phyloP scores from a whole-genome alignment of 768 basidiomycete species.

The Pisolithus marmoratus region DNA sequence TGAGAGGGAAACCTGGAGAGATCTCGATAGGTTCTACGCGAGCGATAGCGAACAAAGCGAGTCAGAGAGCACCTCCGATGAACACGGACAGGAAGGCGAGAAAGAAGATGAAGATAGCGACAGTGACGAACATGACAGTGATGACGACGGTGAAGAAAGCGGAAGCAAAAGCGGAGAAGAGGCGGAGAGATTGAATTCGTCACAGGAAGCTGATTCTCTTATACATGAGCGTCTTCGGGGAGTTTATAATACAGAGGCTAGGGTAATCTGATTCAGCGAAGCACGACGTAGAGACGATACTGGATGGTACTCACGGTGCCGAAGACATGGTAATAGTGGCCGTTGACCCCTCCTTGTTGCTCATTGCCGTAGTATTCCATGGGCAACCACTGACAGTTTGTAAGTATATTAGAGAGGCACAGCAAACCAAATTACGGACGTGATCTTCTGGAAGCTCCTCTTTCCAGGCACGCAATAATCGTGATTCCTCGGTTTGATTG shows the following conservation, averaged over 20 bases:
- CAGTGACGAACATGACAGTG: constrained; percentile 11
- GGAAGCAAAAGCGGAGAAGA: constrained; percentile 16
- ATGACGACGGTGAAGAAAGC: constrained; percentile 19
- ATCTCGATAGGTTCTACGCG: constrained; percentile 76
- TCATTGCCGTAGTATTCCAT: constrained; percentile 60
- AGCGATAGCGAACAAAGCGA: constrained; percentile 31
- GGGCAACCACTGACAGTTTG: constrained; percentile 61
- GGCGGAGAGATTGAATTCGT: constrained; percentile 5
- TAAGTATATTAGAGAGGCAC: constrained; percentile 1
- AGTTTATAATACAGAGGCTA: constrained; percentile 52
- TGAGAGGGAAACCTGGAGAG: constrained; percentile 43
- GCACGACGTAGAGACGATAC: not conserved
- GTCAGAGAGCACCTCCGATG: constrained; percentile 23
- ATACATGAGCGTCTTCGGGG: constrained; percentile 39
- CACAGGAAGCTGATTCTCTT: constrained; percentile 7
- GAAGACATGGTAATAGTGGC: constrained; percentile 77
- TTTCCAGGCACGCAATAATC: constrained; percentile 64
- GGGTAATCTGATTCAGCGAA: not conserved
- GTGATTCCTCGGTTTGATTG: constrained; percentile 55
- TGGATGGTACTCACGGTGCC: constrained; percentile 44
- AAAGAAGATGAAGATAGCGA: constrained; percentile 18
- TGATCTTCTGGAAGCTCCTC: constrained; percentile 60
- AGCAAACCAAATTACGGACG: constrained; percentile 33
- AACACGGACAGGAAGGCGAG: constrained; percentile 30
- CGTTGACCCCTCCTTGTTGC: constrained; percentile 51